Evolutionary conservation across 2,329 filamentous ascomycete species (phyloP).

Genomic region (Chaetomium strumarium): DNA sequence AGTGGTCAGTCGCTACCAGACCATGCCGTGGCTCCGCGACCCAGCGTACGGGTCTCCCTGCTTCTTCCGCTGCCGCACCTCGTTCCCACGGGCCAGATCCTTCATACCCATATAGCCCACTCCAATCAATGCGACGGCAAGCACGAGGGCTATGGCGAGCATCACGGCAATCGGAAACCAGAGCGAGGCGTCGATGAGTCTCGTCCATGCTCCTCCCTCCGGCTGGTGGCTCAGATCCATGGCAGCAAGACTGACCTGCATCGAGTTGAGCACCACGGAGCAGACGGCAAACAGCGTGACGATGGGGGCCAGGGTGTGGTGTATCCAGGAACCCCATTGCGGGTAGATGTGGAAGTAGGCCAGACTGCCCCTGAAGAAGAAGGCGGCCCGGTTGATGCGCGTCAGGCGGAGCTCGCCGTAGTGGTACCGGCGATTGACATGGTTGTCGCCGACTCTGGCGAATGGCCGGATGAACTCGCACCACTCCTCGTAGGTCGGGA

Average conservation of each 20-base stretch:
- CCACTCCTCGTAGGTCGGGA: slow-evolving; percentile 28
- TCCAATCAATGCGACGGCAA: slow-evolving; percentile 10
- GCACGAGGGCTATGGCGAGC: slow-evolving; percentile 19
- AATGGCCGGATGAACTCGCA: slow-evolving; percentile 29
- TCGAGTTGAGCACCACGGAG: slow-evolving; percentile 27
- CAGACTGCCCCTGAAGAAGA: slow-evolving; percentile 19
- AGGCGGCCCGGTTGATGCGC: slow-evolving; percentile 29
- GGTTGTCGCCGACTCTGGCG: slow-evolving; percentile 22
- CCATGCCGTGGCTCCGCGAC: slow-evolving; percentile 21
- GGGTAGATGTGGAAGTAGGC: slow-evolving; percentile 28
- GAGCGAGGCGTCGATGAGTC: slow-evolving; percentile 20
- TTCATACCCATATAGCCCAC: slow-evolving; percentile 22
- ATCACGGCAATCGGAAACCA: slow-evolving; percentile 25
- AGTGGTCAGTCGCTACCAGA: slow-evolving; percentile 15
- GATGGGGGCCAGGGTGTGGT: slow-evolving; percentile 24
- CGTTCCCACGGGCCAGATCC: slow-evolving; percentile 19
- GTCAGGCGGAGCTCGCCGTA: slow-evolving; percentile 36
- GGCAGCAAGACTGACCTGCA: slow-evolving; percentile 27
- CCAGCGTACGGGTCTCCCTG: slow-evolving; percentile 11
- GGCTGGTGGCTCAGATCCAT: slow-evolving; percentile 10
- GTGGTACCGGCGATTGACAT: slow-evolving; percentile 30
- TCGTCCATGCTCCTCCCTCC: slow-evolving; percentile 12
- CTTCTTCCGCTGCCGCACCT: slow-evolving; percentile 18
- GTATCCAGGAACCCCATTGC: slow-evolving; percentile 27
- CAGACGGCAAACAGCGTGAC: slow-evolving; percentile 27